Evolutionary conservation across 192 early-diverging fungal genomes (phyloP), one percentile per base, ranked within the genome.

Genomic region (Coemansia sp.): DNA sequence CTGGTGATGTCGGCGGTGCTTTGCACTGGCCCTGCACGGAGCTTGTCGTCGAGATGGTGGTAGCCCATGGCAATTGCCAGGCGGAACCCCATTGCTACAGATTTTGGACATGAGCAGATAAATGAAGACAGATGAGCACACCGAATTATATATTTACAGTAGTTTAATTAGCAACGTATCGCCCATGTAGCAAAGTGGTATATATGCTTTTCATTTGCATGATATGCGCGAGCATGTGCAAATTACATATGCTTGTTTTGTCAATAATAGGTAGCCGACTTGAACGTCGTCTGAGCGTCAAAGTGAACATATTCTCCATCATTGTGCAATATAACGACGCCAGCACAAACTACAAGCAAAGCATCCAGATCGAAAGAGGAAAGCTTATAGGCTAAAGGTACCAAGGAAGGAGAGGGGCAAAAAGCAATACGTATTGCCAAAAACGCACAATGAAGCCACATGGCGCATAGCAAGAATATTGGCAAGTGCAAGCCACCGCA

Each of bases 41-140:
- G 58, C 75, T 69, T 74, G 20, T 58, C 39, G 52, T 82, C 80
- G 33, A 58, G 65, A 58, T 78, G 80, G 65, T 82, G 80, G 66
- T 82, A 82, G 15, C 80, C 80, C 80, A 77, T 77, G 39, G 68
- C 71, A 59, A 82, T 82, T 7, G 80, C 80, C 63, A 82, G 59
- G 28, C 80, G 75, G 61, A 82, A 82, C 15, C 80, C 75, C 80
- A 82, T 82, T 29, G 80, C 74, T 82, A 78, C 62, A 67, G 21
- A 34, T n/a, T 40, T 58, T 25, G 57, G 23, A 23, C 9, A 55
- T 42, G 43, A 63, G 16, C 10, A 40, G 39, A 40, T 15, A 40
- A 15, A 40, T 13, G 9, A 13, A 40, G 39, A 13, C 21, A 26
- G 25, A 9, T 26, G 25, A 26, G 23, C 25, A n/a, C 43, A 8